These are phyloP conservation scores for Forsythia viridissima DNA, from an alignment of 257 asterid genomes.

Conservation along the genomic window DNA sequence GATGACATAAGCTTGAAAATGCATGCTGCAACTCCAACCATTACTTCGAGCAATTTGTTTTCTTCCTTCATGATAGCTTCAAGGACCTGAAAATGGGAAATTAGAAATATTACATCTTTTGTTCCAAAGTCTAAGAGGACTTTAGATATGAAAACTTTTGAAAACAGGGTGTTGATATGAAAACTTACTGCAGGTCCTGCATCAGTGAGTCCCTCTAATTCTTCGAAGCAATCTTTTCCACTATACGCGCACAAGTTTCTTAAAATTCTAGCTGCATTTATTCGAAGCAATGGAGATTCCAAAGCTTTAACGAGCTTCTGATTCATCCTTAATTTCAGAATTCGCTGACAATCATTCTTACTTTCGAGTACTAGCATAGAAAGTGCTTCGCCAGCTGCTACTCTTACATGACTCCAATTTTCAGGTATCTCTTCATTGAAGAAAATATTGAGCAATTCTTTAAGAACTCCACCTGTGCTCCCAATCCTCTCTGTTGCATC, in stretches of 20 bases:
- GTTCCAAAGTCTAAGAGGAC: background rate
- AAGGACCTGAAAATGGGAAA: slow-evolving; percentile 48
- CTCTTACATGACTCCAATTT: slow-evolving; percentile 44
- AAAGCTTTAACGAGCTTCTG: slow-evolving; percentile 55
- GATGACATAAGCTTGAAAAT: slow-evolving; percentile 62
- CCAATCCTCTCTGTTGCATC: slow-evolving; percentile 87
- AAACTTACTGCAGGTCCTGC: slow-evolving; percentile 73
- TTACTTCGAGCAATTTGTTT: slow-evolving; percentile 76
- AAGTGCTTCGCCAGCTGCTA: slow-evolving; percentile 84
- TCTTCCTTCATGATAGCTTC: slow-evolving; percentile 75
- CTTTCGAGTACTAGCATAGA: slow-evolving; percentile 80
- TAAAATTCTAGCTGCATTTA: slow-evolving; percentile 68
- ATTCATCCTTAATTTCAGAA: slow-evolving; percentile 48
- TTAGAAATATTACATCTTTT: background rate
- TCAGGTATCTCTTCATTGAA: slow-evolving; percentile 43
- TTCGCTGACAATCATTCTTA: slow-evolving; percentile 44
- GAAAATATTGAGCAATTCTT: slow-evolving; percentile 61
- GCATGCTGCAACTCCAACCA: slow-evolving; percentile 76
- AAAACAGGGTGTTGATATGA: background rate
- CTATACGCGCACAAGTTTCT: slow-evolving; percentile 73
- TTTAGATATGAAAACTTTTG: background rate
- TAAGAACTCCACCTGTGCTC: slow-evolving; percentile 76
- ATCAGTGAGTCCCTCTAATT: slow-evolving; percentile 44
- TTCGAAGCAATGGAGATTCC: slow-evolving; percentile 53
- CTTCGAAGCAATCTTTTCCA: slow-evolving; percentile 52